Evolutionary conservation across 1,284 basidiomycete species (phyloP), one percentile per base, ranked within the genome.

Genomic region (Bjerkandera adusta): DNA sequence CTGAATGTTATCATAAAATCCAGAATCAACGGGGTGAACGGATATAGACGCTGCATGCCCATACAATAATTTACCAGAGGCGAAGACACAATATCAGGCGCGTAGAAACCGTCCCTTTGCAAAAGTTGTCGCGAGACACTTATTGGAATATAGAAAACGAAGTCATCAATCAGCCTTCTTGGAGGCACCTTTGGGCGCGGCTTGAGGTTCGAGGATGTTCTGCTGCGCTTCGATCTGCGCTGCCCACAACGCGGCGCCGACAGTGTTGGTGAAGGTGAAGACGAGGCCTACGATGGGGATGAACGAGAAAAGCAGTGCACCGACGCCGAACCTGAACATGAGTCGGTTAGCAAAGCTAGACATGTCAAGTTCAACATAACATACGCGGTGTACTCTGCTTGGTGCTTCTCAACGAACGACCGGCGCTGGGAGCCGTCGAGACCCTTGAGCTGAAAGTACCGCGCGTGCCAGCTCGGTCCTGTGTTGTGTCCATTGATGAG

Each of bases 211-310:
- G 36, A 64, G 59, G 36, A 62, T 40, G 33, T 63, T 63, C 13
- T 55, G 52, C 32, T 55, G 51, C 6, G 70, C 73, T 61, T 85
- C 81, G 7, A 84, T 50, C 46, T 84, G 76, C 11, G 77, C 76
- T 0, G 84, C 85, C 83, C 84, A 88, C 45, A 89, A 64, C 2
- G 85, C 85, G 0, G 85, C 85, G 20, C 85, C 86, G 22, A 85
- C 78, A 0, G 77, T 75, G 21, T 72, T 74, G 1, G 78, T 78
- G 55, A 81, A 77, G 27, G 64, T 68, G 60, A 81, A 77, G 24
- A 79, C 50, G 39, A 79, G 68, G 5, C 75, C 75, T 15, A 77
- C 70, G 35, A 85, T 61, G 2, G 86, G 86, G 26, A 88, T 64
- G 39, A 88, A 70, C 55, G 78, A 81, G 54, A 89, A 68, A 1